These are phyloP conservation scores for Phytophthora ramorum DNA, from an alignment of 352 stramenopile species.

Conservation along the genomic window DNA sequence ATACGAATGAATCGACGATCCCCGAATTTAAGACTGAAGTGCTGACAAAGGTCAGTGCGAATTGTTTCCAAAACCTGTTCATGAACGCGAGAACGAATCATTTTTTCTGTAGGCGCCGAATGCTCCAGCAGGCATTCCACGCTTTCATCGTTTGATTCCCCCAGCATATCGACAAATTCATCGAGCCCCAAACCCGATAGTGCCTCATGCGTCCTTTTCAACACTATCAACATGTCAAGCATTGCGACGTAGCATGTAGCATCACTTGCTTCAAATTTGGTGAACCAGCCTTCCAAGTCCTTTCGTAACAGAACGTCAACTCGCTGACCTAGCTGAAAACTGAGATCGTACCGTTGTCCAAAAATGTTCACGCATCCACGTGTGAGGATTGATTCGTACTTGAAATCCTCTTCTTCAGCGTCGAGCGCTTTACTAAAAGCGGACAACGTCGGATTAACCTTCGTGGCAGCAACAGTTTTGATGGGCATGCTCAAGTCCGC, in stretches of 20 bases:
- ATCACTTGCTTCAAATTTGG: conserved; percentile 65
- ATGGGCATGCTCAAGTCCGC: neutral
- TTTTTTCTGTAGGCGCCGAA: conserved; percentile 20
- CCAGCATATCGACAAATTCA: conserved; percentile 43
- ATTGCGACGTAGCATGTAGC: conserved; percentile 62
- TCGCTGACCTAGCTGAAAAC: conserved; percentile 56
- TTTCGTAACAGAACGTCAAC: conserved; percentile 54
- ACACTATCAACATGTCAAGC: conserved; percentile 38
- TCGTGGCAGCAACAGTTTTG: conserved; percentile 9
- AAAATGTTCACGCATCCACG: conserved; percentile 64
- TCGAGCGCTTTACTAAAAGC: conserved; percentile 5
- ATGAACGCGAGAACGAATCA: conserved; percentile 46
- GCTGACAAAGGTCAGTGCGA: conserved; percentile 66
- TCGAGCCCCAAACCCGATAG: conserved; percentile 35
- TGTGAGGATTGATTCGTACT: conserved; percentile 35
- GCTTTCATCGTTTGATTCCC: conserved; percentile 40
- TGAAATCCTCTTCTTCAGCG: conserved; percentile 25
- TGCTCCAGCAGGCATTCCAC: conserved; percentile 18
- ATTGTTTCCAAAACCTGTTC: conserved; percentile 56
- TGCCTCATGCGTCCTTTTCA: conserved; percentile 42
- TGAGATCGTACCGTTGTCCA: conserved; percentile 67
- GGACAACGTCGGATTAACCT: neutral
- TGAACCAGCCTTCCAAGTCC: conserved; percentile 61
- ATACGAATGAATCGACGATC: conserved; percentile 53
- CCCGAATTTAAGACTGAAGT: conserved; percentile 55